phyloP scores from a whole-genome alignment of 2,329 filamentous ascomycete species.

The Ophiostoma montium region DNA sequence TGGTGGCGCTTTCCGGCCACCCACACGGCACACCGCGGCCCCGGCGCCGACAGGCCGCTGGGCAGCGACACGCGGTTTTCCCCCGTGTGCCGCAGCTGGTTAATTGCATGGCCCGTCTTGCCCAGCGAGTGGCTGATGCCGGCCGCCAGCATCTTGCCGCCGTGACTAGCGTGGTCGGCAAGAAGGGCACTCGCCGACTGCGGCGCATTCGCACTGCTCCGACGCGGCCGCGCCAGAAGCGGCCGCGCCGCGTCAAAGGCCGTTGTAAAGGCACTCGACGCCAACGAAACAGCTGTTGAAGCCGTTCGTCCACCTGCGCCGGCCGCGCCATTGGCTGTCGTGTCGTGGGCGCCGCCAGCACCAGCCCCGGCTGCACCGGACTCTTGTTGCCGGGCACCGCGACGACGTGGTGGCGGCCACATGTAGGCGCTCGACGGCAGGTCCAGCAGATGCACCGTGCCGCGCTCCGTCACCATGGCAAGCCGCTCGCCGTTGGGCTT shows the following conservation, averaged over 20 bases:
- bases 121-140: slow-evolving; percentile 62
- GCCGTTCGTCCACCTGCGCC: slow-evolving; percentile 26
- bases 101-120: slow-evolving; percentile 56
- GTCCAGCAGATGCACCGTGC: slow-evolving; percentile 88
- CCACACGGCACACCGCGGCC: slow-evolving; percentile 49
- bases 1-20: slow-evolving; percentile 47
- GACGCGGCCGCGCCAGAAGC: slow-evolving; percentile 39
- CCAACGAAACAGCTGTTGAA: slow-evolving; percentile 48
- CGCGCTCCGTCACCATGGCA: slow-evolving; percentile 82
- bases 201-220: slow-evolving; percentile 30
- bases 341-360: neutral
- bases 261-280: slow-evolving; percentile 55
- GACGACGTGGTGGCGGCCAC: slow-evolving; percentile 64
- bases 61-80: slow-evolving; percentile 64
- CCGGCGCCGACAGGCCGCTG: slow-evolving; percentile 35
- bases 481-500: slow-evolving; percentile 66
- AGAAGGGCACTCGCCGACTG: slow-evolving; percentile 30
- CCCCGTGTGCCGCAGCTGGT: slow-evolving; percentile 56
- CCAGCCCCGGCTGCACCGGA: slow-evolving; percentile 22
- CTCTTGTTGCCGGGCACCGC: slow-evolving; percentile 27
- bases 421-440: slow-evolving; percentile 70
- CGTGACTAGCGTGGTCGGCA: slow-evolving; percentile 51
- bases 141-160: slow-evolving; percentile 56
- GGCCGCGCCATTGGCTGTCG: slow-evolving; percentile 17
- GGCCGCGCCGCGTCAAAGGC: slow-evolving; percentile 55